Base-by-base conservation (phyloP, 495 filamentous ascomycete genomes). In the Penicillium nucicola region DNA sequence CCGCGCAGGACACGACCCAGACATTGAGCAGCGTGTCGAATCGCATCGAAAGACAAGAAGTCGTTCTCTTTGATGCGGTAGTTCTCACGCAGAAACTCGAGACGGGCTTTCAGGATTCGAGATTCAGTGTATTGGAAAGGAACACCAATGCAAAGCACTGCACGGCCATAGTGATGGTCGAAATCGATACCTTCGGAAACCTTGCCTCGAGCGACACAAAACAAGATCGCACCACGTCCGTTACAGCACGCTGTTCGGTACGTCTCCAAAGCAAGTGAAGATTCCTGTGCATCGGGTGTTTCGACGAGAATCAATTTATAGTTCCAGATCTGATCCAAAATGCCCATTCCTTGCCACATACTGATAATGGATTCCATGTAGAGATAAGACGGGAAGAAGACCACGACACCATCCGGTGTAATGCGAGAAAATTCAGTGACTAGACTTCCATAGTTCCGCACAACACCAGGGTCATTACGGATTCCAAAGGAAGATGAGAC, bases 61-160 rank as follows among this genome's bases (percentile, higher is more conserved):
- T 99, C 95, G 59, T 95, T 96, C 68, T 97, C 95, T 36, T 89
- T 82, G 67, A 99, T 99, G 37, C 91, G 87, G 73, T 97, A 99
- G 13, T 87, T 97, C 67, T 99, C 95, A 35, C 95, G 83, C 9
- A 99, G 75, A 67, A 99, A 99, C 65, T 97, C 90, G 15, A 99
- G 84, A 6, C 95, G 84, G 1, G 95, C 95, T 71, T 97, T 97
- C 28, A 99, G 78, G 52, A 99, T 97, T 25, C 93, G 84, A 2
- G 92, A 97, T 64, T 97, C 92, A 11, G 95, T 99, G 72, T 99
- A 99, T 67, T 99, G 95, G 75, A 97, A 99, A 0, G 95, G 95
- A 4, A 97, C 92, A 56, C 95, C 93, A 50, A 99, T 96, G 68
- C 90, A 96, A 10, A 99, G 64, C 74, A 99, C 95, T 1, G 92